A percentile compares a stretch with the other conserved stretches of the same genome.
Evolutionary conservation across 495 filamentous ascomycete species (phyloP).

Genomic region (Bombardia bombarda): DNA sequence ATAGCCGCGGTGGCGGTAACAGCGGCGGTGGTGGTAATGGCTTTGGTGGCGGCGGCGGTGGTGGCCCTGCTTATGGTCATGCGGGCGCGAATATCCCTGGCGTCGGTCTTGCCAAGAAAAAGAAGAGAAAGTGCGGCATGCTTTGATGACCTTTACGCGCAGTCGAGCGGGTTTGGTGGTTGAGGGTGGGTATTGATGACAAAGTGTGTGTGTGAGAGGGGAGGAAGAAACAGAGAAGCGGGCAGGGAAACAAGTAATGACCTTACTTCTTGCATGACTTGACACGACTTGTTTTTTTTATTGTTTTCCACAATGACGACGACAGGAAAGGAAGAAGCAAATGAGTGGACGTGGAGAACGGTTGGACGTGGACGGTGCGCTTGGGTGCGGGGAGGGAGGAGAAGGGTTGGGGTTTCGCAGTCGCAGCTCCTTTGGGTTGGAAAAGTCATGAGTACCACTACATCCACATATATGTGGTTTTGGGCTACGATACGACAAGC

Average conservation of each 20-base stretch:
- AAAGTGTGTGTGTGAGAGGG: no score
- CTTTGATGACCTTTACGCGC: slow-evolving; percentile 8
- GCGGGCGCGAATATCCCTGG: slow-evolving; percentile 20
- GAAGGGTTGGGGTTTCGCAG: no score
- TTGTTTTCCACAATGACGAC: no score
- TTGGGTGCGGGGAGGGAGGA: no score
- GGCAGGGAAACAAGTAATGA: not conserved
- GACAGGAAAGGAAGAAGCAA: no score
- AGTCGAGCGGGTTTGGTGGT: slow-evolving; percentile 1
- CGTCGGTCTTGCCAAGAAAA: slow-evolving; percentile 37
- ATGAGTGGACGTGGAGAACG: no score
- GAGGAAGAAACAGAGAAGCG: not conserved
- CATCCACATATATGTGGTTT: no score
- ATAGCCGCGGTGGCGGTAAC: slow-evolving; percentile 1
- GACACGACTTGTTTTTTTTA: slow-evolving; percentile 20
- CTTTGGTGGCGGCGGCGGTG: slow-evolving; percentile 9
- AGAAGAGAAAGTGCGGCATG: slow-evolving; percentile 48
- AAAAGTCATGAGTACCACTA: no score
- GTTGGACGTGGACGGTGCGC: no score
- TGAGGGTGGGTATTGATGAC: not conserved
- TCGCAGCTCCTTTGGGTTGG: no score
- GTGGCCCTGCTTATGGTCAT: slow-evolving; percentile 3
- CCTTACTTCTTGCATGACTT: slow-evolving; percentile 20
- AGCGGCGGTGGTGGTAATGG: not conserved
- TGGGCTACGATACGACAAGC: no score